Conservation (phyloP, 2,329 filamentous ascomycete genomes). For the Aspergillus ochraceus region DNA sequence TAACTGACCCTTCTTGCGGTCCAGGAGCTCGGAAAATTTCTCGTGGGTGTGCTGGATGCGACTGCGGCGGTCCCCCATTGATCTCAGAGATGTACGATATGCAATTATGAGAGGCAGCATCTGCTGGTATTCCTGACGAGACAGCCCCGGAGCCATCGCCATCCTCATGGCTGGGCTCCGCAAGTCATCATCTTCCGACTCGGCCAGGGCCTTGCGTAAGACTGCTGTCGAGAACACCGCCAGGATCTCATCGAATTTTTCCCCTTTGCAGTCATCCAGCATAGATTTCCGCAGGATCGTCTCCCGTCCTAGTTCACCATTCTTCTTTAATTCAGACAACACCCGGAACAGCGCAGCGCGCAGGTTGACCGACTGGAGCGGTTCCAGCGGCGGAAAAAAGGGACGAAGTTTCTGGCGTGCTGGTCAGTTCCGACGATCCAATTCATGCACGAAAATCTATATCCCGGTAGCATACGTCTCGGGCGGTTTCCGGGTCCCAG, state of each 20-base stretch:
- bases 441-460: background rate
- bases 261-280: constrained; percentile 93
- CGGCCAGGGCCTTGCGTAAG: constrained; percentile 65
- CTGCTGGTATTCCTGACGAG: constrained; percentile 34
- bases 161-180: constrained; percentile 56
- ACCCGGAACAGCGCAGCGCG: constrained; percentile 78
- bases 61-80: constrained; percentile 60
- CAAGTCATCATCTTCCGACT: constrained; percentile 38
- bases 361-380: constrained; percentile 86
- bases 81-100: constrained; percentile 67
- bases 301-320: constrained; percentile 76
- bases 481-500: constrained; percentile 76
- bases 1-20: constrained; percentile 62
- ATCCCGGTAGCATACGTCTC: constrained; percentile 56
- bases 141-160: constrained; percentile 51
- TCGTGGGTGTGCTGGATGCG: constrained; percentile 58
- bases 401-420: constrained; percentile 73
- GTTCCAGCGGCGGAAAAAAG: constrained; percentile 87
- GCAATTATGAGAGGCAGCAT: constrained; percentile 70
- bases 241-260: constrained; percentile 83
- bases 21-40: constrained; percentile 65
- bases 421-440: constrained; percentile 4
- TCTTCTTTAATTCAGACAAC: constrained; percentile 85
- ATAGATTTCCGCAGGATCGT: constrained; percentile 85
- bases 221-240: constrained; percentile 81